phyloP scores from a whole-genome alignment of 2,329 filamentous ascomycete species.

The Clonostachys byssicola region DNA sequence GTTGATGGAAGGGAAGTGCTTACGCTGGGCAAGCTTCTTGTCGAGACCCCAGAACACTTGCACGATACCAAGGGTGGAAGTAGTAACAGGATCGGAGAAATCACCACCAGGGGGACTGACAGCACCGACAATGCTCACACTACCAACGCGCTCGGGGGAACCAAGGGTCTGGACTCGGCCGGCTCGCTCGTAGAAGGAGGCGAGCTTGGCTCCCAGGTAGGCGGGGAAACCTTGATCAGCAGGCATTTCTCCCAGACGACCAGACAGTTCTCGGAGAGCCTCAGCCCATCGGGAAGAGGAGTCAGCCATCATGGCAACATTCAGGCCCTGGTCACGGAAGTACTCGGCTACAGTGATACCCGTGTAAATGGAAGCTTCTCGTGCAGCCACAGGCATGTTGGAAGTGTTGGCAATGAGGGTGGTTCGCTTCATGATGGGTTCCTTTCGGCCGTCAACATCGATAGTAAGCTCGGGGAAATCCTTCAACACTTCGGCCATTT shows the following conservation, averaged over 20 bases:
- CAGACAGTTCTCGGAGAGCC: conserved; percentile 96
- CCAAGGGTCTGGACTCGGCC: conserved; percentile 82
- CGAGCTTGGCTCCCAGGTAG: conserved; percentile 93
- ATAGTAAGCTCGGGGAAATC: conserved; percentile 98
- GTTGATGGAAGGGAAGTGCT: conserved; percentile 99
- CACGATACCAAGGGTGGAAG: conserved; percentile 89
- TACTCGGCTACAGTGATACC: conserved; percentile 94
- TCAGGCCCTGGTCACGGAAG: conserved; percentile 93
- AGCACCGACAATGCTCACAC: conserved; percentile 95
- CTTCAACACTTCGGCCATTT: conserved; percentile 99
- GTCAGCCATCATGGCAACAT: conserved; percentile 99
- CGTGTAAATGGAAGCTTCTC: conserved; percentile 98
- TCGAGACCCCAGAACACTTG: conserved; percentile 99
- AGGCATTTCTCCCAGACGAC: conserved; percentile 98
- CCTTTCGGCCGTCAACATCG: conserved; percentile 87
- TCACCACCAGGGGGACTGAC: conserved; percentile 97
- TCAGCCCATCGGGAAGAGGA: conserved; percentile 98
- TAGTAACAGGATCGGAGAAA: conserved; percentile 97
- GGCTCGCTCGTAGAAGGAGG: conserved; percentile 98
- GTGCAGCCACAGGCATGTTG: conserved; percentile 98
- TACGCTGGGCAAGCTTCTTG: conserved; percentile 98
- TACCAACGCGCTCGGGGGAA: conserved; percentile 82
- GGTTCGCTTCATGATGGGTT: conserved; percentile 99
- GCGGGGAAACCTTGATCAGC: conserved; percentile 99
- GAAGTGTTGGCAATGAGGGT: conserved; percentile 98